These are phyloP conservation scores for Narthecium ossifragum DNA, from an alignment of 106 monocot species.

Conservation along the genomic window DNA sequence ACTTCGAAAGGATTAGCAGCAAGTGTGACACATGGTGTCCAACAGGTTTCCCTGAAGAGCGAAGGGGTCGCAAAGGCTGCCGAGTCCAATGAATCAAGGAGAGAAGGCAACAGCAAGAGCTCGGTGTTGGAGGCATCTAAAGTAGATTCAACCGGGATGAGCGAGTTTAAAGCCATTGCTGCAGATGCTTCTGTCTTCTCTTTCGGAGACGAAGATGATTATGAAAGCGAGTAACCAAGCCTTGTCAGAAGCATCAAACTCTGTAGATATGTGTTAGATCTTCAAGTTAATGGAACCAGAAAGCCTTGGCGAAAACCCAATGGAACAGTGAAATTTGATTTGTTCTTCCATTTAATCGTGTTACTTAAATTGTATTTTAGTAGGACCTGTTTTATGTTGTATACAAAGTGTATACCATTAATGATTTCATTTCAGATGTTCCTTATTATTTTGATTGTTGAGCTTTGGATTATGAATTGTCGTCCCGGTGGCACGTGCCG, in stretches of 20 bases:
- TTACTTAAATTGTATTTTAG: too few relatives aligned
- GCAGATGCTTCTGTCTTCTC: slow-evolving; percentile 95
- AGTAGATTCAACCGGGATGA: slow-evolving; percentile 37
- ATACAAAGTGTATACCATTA: too few relatives aligned
- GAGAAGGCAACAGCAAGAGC: slow-evolving; percentile 19
- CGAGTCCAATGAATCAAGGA: slow-evolving; percentile 14
- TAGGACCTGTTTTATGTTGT: too few relatives aligned
- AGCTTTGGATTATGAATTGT: too few relatives aligned
- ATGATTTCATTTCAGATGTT: too few relatives aligned
- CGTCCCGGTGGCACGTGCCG: too few relatives aligned
- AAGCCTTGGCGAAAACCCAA: neutral
- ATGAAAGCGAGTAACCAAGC: slow-evolving; percentile 68
- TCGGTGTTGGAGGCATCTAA: slow-evolving; percentile 14
- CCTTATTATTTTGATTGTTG: too few relatives aligned
- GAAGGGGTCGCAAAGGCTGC: slow-evolving; percentile 17
- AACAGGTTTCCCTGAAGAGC: slow-evolving; percentile 30
- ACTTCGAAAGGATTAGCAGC: slow-evolving; percentile 14
- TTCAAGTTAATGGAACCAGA: neutral
- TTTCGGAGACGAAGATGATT: slow-evolving; percentile 89
- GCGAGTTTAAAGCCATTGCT: slow-evolving; percentile 93
- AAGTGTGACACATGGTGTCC: slow-evolving; percentile 21
- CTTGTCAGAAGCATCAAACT: neutral
- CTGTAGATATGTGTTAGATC: slow-evolving; percentile 15
- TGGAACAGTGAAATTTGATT: neutral
- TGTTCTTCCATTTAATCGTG: neutral